phyloP scores from a whole-genome alignment of 2,329 filamentous ascomycete species.

The Claviceps sp. region DNA sequence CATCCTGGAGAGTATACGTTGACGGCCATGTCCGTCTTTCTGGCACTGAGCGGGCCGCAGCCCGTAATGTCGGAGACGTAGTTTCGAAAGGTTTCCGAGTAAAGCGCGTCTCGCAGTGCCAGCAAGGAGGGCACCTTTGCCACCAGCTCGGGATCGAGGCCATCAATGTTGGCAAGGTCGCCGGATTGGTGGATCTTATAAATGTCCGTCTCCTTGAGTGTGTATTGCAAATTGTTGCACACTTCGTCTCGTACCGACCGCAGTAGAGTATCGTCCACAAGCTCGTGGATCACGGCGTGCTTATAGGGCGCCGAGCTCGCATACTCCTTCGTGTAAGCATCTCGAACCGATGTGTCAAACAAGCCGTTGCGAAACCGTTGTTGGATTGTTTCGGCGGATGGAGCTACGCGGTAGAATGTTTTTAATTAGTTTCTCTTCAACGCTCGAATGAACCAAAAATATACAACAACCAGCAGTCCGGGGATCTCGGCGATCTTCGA shows the following conservation, averaged over 20 bases:
- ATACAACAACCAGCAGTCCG: too few species aligned
- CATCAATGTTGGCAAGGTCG: constrained; percentile 91
- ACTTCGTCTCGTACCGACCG: constrained; percentile 83
- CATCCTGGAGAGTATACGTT: constrained; percentile 96
- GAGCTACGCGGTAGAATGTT: constrained; percentile 20
- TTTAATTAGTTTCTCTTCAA: too few species aligned
- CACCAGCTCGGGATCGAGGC: constrained; percentile 74
- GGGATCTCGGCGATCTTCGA: too few species aligned
- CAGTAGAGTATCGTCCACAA: constrained; percentile 71
- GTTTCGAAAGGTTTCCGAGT: constrained; percentile 77
- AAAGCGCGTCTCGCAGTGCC: constrained; percentile 82
- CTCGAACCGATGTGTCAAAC: constrained; percentile 45
- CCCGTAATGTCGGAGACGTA: constrained; percentile 79
- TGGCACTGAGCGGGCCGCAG: constrained; percentile 75
- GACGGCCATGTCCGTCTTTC: constrained; percentile 98
- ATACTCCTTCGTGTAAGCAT: constrained; percentile 48
- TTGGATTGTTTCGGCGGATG: constrained; percentile 36
- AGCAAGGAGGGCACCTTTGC: constrained; percentile 81
- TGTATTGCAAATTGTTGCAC: constrained; percentile 82
- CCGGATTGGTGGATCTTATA: constrained; percentile 99
- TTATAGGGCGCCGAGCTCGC: constrained; percentile 63
- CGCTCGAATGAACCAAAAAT: too few species aligned
- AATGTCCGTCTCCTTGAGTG: constrained; percentile 97
- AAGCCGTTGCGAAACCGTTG: constrained; percentile 52
- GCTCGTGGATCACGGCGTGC: constrained; percentile 73